Evolutionary conservation across 345 rosid species (phyloP), one percentile per base, ranked within the genome.

Genomic region (Acer yangbiense): DNA sequence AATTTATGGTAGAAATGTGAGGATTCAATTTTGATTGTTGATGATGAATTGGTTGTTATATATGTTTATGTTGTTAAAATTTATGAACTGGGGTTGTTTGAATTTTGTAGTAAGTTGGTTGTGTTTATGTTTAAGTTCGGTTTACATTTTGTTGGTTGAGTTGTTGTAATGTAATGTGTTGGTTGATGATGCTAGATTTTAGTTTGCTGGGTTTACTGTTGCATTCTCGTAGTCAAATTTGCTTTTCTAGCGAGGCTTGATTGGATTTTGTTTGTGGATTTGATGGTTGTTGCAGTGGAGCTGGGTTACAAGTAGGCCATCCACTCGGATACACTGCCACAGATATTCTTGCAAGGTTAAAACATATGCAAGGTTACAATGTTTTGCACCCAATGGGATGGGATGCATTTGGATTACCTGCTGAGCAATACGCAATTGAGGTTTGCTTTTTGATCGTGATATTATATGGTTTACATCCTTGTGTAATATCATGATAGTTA

Each of bases 381-480:
- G 98, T 95, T 72, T 79, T 95, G 86, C 99, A 93, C 73, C 99
- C 97, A 1, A 93, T 92, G 97, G 99, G 97, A 62, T 95, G 98
- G 97, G 99, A 95, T 91, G 98, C 99, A 35, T 95, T 95, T 71
- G 99, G 99, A 68, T 87, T 95, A 86, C 99, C 99, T 55, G 98
- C 99, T 3, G 98, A 95, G 86, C 99, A 95, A 77, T 93, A 93
- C 61, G 99, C 99, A 4, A 95, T 93, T 75, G 94, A 93, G 94
- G 98, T 95, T 72, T 66, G 64, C 73, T 72, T 73, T 76, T 16
- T 20, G 0, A 29, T 66, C 48, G 57, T 46, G 20, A 9, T 17
- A 63, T n/a, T 57, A 41, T 55, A 10, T 32, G 4, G 32, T 73
- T 69, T 44, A 18, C 62, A n/a, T 43, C 69, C 7, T 39, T 63